Evolutionary conservation across 176 grass and related monocot species (phyloP), one percentile per base, ranked within the genome.

Genomic region (Tillandsia fasciculata): DNA sequence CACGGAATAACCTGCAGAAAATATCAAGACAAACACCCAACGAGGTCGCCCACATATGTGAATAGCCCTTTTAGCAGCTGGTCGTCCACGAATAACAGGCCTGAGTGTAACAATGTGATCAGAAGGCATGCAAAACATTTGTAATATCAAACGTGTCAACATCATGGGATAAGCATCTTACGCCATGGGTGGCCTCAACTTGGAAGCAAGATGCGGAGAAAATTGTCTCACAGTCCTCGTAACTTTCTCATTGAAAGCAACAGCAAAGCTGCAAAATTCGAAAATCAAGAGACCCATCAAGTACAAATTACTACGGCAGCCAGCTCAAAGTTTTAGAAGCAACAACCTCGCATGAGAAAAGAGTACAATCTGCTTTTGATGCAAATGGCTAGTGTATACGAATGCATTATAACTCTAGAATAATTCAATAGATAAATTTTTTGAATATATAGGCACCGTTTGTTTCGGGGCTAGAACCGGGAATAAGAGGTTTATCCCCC

Each of bases 171-270:
- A 72, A 51, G 15, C 65, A 51, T 59, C 81, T 77, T 64, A 99
- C 95, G 77, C 73, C 68, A 88, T 90, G 0, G 84, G 95, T 48
- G 95, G 90, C 49, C 90, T 90, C 95, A 99, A 84, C 78, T 99
- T 99, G 77, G 90, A 87, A 80, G 95, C 95, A 81, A 99, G 84
- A 83, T 90, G 95, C 80, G 95, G 95, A 75, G 95, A 99, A 72
- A 99, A 93, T 47, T 87, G 87, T 48, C 95, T 78, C 7, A 99
- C 84, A 9, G 87, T 90, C 76, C 87, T 84, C 51, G 95, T 99
- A 20, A 91, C 84, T 67, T 94, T 99, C 80, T 99, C 95, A 64
- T 97, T 97, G 51, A 92, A 97, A 64, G 77, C 64, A 57, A 79
- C 77, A 1, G 77, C 77, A 66, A 79, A 79, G 49, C 77, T 79